Evolutionary conservation across 345 rosid species (phyloP).

Genomic region (Ceriops decandra): DNA sequence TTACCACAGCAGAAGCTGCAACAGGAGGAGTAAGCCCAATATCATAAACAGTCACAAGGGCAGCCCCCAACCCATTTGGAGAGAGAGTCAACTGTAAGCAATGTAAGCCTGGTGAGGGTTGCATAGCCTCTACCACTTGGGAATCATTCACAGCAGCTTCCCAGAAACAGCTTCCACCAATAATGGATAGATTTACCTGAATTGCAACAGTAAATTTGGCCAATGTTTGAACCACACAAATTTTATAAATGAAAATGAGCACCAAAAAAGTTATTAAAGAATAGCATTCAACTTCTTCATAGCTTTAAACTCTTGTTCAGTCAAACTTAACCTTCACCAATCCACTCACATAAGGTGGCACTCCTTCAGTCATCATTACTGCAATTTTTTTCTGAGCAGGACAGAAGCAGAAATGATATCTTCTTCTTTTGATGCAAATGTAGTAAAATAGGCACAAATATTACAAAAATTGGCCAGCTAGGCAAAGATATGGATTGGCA

Average conservation of each 20-base stretch:
- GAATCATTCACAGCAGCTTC: constrained; percentile 79
- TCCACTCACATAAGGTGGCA: too few relatives aligned
- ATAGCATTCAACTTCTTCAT: not conserved
- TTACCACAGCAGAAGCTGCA: constrained; percentile 72
- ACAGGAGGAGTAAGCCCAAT: constrained; percentile 75
- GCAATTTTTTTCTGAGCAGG: not conserved
- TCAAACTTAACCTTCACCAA: too few relatives aligned
- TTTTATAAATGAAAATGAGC: not conserved
- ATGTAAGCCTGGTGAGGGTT: constrained; percentile 60
- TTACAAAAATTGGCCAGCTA: too few relatives aligned
- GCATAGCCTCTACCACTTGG: constrained; percentile 71
- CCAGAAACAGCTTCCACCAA: constrained; percentile 90
- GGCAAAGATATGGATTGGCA: too few relatives aligned
- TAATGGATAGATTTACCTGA: constrained; percentile 78
- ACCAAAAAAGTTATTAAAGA: not conserved
- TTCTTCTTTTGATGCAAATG: not conserved
- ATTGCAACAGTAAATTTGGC: constrained; percentile 1
- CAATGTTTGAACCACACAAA: not conserved
- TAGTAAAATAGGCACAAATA: not conserved
- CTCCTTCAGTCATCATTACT: not conserved
- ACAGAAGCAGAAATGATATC: not conserved
- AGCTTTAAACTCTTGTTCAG: not conserved
- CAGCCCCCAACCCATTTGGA: constrained; percentile 82
- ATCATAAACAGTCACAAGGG: constrained; percentile 69
- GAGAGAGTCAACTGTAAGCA: constrained; percentile 67